Base-by-base conservation (phyloP, 805 yeast genomes). In the Wickerhamiella vanderwaltii region DNA sequence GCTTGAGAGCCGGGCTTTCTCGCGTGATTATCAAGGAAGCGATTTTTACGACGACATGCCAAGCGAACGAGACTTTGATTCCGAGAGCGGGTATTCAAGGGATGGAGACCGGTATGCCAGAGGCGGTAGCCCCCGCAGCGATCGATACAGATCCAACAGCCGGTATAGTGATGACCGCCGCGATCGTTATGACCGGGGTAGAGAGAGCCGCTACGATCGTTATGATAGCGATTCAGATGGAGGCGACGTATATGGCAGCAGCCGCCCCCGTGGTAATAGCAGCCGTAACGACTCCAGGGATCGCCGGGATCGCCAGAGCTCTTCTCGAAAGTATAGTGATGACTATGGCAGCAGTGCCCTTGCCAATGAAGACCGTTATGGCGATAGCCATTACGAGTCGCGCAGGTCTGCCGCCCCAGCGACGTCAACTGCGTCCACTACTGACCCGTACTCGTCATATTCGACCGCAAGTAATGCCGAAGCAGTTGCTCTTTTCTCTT, bases 401-500 rank as follows among this genome's bases (percentile, higher is more conserved):
- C n/a, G n/a, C n/a, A n/a, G n/a, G n/a, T n/a, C n/a, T n/a, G n/a
- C n/a, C n/a, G n/a, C n/a, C n/a, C n/a, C n/a, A n/a, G n/a, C n/a
- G n/a, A n/a, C n/a, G n/a, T n/a, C n/a, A n/a, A n/a, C n/a, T n/a
- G n/a, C n/a, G n/a, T n/a, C 29, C 30, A 16, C 47, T 9, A 17
- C 11, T 12, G 26, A 12, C 26, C 11, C n/a, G n/a, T n/a, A n/a
- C n/a, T n/a, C n/a, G n/a, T n/a, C n/a, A n/a, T n/a, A n/a, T n/a
- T n/a, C n/a, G n/a, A 7, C 26, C 7, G n/a, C n/a, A n/a, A n/a
- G n/a, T n/a, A n/a, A 79, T 4, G 78, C 75, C 49, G 87, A 85
- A 59, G 98, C 95, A 1, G 79, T 85, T 46, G 98, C 98, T 0
- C 66, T 86, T 49, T 88, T 72, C 62, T 70, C 86, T 2, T 88